phyloP scores from a whole-genome alignment of 1,139 yeast genomes.

The Hemisphaericaspora subhashii region DNA sequence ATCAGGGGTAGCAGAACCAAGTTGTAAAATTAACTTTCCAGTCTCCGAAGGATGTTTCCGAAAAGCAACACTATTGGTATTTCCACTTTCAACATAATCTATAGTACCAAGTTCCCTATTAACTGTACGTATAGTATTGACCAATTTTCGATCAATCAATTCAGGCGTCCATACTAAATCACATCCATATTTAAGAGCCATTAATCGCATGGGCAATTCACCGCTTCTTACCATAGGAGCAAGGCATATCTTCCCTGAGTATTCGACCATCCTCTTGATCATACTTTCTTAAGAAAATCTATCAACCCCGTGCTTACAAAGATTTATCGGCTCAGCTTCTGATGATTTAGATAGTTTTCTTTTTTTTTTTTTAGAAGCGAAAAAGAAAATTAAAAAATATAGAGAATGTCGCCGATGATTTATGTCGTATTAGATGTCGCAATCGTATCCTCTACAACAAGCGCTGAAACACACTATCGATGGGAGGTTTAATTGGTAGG shows the following conservation, averaged over 20 bases:
- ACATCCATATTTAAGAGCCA: constrained; percentile 82
- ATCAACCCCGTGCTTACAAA: no score
- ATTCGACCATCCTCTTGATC: constrained; percentile 19
- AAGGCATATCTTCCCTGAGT: constrained; percentile 67
- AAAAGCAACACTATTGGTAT: constrained; percentile 50
- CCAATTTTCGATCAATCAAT: constrained; percentile 79
- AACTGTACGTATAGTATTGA: constrained; percentile 64
- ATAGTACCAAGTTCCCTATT: constrained; percentile 57
- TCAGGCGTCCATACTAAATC: constrained; percentile 97
- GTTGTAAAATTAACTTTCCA: constrained; percentile 74
- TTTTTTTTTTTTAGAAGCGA: no score
- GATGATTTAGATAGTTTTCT: no score
- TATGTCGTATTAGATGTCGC: no score
- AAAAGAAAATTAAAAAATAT: no score
- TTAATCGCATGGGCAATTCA: constrained; percentile 82
- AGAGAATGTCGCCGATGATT: no score
- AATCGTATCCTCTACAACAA: no score
- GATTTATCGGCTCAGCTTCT: no score
- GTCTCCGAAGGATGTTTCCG: constrained; percentile 61
- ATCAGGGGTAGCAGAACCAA: constrained; percentile 83
- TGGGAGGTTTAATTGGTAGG: no score
- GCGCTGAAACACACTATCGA: no score
- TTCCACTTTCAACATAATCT: constrained; percentile 47
- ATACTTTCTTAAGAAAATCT: not conserved
- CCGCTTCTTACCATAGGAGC: constrained; percentile 98